Base-by-base conservation (phyloP, 192 early-diverging fungal genomes). In the Linnemannia schmuckeri region DNA sequence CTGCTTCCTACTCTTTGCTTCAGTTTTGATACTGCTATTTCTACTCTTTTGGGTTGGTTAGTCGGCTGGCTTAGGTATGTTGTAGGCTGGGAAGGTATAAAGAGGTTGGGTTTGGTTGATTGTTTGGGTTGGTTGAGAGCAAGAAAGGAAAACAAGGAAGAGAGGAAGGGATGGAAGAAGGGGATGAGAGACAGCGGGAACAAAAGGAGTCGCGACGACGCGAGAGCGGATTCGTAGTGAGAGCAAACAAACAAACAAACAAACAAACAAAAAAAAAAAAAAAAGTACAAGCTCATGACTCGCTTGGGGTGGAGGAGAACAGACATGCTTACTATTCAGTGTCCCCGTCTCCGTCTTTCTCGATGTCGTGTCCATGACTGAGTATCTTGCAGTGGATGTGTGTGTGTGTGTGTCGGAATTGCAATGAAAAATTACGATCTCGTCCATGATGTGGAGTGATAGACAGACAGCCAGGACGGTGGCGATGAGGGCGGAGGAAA, bases 261-360 rank as follows among this genome's bases (percentile, higher is more conserved):
- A 55, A 73, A 73, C 46, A 73, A 73, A 47, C 46, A 73, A 47
- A 1, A n/a, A n/a, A n/a, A n/a, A n/a, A n/a, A 27, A 41, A 46
- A 42, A 41, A 37, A 4, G 41, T 73, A 44, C 41, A 18, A 46
- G 13, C 20, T 22, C 44, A 20, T 46, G 72, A 9, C 42, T 30
- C 44, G 40, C 46, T 49, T 24, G 27, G 44, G 12, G 22, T 41
- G 46, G 27, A 24, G 15, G 13, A 47, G 9, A 33, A 46, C 38
- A 33, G 24, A 47, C 6, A 66, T 27, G n/a, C 33, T 66, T 66
- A 66, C 61, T 61, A 27, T 61, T 30, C 30, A 2, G 27, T 33
- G 61, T 30, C 61, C 30, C 61, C 1, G 61, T 30, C 61, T 30
- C 61, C 61, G 61, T 66, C 61, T 66, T 66, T 66, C 10, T 33